Evolutionary conservation across 23 red algal species (phyloP).

Genomic region (Porphyridium purpureum): DNA sequence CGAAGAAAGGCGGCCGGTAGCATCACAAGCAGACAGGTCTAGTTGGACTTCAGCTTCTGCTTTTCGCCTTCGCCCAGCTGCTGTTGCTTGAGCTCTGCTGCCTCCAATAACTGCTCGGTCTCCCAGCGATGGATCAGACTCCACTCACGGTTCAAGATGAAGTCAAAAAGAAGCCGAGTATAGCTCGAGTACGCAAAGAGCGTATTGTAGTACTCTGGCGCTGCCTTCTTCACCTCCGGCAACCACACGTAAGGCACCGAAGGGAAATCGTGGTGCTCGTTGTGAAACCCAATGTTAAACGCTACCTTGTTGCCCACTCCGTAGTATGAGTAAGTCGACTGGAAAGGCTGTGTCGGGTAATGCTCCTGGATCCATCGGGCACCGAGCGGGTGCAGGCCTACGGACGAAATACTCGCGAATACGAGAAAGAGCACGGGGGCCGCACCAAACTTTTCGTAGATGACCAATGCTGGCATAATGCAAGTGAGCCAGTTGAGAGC

Average conservation of each 20-base stretch:
- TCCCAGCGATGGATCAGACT: constrained; percentile 55
- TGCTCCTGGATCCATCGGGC: constrained; percentile 99
- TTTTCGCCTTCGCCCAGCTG: too few relatives aligned
- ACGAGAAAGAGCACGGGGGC: constrained; percentile 37
- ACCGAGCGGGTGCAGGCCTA: constrained; percentile 94
- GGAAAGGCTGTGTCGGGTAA: constrained; percentile 97
- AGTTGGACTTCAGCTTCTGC: too few relatives aligned
- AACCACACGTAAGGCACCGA: constrained; percentile 70
- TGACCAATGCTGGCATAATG: constrained; percentile 5
- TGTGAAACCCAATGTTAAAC: constrained; percentile 98
- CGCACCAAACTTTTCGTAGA: constrained; percentile 13
- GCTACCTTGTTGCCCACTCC: constrained; percentile 92
- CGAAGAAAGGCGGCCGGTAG: too few relatives aligned
- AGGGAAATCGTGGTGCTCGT: constrained; percentile 98
- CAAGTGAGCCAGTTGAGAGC: constrained; percentile 21
- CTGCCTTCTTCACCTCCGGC: constrained; percentile 33
- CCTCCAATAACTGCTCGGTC: constrained; percentile 31
- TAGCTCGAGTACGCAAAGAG: constrained; percentile 84
- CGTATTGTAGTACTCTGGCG: constrained; percentile 88
- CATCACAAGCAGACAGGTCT: too few relatives aligned
- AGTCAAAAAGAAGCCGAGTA: constrained; percentile 64
- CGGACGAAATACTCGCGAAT: constrained; percentile 39
- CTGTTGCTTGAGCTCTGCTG: too few relatives aligned
- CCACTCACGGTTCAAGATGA: constrained; percentile 90
- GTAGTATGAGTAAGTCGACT: constrained; percentile 96